These are phyloP conservation scores for Podila clonocystis DNA, from an alignment of 192 early-diverging fungal species.

Conservation along the genomic window DNA sequence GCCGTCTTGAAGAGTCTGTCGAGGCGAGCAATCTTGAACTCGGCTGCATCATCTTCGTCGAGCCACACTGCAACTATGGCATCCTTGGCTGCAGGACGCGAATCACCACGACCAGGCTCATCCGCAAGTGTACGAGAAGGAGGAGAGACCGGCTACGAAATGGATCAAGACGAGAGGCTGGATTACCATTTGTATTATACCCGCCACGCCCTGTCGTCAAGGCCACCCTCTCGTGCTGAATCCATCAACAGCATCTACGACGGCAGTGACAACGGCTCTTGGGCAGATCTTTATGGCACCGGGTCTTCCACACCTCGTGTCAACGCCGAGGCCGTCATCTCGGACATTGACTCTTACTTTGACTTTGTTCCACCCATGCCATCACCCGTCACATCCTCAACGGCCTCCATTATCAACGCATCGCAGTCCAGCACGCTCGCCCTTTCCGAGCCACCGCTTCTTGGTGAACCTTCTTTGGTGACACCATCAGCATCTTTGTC, in stretches of 20 bases:
- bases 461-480: slow-evolving; percentile 8
- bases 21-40: slow-evolving; percentile 38
- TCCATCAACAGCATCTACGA: slow-evolving; percentile 37
- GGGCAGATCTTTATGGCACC: slow-evolving; percentile 4
- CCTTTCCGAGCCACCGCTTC: slow-evolving; percentile 28
- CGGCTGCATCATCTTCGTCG: slow-evolving; percentile 31
- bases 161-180: slow-evolving; percentile 52
- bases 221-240: slow-evolving; percentile 45
- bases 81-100: not conserved
- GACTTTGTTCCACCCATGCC: slow-evolving; percentile 26
- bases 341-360: slow-evolving; percentile 52
- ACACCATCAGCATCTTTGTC: not conserved
- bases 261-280: slow-evolving; percentile 18
- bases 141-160: slow-evolving; percentile 32
- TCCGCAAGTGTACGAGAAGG: not conserved
- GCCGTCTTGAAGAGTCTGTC: slow-evolving; percentile 47
- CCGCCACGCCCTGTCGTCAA: slow-evolving; percentile 41
- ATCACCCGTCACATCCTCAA: not conserved
- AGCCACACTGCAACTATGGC: slow-evolving; percentile 14
- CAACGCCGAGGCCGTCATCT: slow-evolving; percentile 41
- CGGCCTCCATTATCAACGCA: slow-evolving; percentile 4
- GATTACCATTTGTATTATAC: slow-evolving; percentile 53
- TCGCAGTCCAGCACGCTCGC: slow-evolving; percentile 11
- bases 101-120: slow-evolving; percentile 14
- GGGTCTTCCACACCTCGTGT: slow-evolving; percentile 30